A percentile compares a stretch with the other conserved stretches of the same genome.
These are phyloP conservation scores for Pelargonium citronellum DNA, from an alignment of 441 rosid species.

Conservation along the genomic window DNA sequence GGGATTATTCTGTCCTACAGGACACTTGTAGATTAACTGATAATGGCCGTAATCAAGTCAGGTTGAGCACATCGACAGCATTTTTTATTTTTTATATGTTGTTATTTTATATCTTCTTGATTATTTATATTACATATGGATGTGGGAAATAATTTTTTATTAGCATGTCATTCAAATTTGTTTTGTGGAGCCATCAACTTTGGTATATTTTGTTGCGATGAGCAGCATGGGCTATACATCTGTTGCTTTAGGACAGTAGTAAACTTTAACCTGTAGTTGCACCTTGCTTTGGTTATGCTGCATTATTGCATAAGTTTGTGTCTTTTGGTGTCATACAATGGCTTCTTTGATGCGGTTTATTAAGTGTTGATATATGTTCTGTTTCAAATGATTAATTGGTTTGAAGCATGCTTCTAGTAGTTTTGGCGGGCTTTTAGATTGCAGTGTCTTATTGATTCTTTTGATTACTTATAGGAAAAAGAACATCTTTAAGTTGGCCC, in stretches of 20 bases:
- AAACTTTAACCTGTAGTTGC: background rate
- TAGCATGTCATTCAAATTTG: too few species aligned
- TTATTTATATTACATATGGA: background rate
- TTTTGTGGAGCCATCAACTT: background rate
- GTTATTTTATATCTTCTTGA: background rate
- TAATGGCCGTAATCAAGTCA: slow-evolving; percentile 9
- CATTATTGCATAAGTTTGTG: background rate
- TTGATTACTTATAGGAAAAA: slow-evolving; percentile 56
- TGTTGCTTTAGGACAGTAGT: slow-evolving; percentile 2
- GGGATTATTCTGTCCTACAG: slow-evolving; percentile 17
- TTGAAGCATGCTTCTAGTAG: slow-evolving; percentile 1
- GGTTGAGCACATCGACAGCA: background rate
- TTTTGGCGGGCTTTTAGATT: background rate
- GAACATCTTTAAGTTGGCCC: slow-evolving; percentile 97
- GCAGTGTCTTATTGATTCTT: slow-evolving; percentile 2
- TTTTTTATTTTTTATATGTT: background rate
- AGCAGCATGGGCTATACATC: background rate
- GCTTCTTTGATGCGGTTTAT: background rate
- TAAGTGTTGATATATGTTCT: background rate
- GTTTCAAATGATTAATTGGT: slow-evolving; percentile 2
- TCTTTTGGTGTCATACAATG: background rate
- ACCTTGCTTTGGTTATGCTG: slow-evolving; percentile 2
- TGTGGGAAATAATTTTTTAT: background rate
- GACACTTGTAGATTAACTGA: slow-evolving; percentile 15
- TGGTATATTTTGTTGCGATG: background rate